Evolutionary conservation across 2,329 filamentous ascomycete species (phyloP).

Genomic region (Aspergillus luchuensis): DNA sequence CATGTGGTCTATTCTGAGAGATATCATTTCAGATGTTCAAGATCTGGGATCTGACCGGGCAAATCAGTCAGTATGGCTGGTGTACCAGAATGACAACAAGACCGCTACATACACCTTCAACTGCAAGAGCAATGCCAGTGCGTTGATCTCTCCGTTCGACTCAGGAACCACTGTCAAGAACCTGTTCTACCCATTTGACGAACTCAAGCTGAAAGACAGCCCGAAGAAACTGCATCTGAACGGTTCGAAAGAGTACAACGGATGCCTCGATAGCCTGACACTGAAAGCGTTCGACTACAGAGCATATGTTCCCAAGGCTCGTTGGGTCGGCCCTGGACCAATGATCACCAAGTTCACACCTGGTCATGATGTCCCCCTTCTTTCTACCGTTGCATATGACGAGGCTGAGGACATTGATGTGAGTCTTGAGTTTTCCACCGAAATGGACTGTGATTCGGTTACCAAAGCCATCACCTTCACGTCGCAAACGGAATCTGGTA

Average conservation of each 20-base stretch:
- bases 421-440: slow-evolving; percentile 59
- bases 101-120: slow-evolving; percentile 60
- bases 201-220: slow-evolving; percentile 54
- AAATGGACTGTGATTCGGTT: slow-evolving; percentile 63
- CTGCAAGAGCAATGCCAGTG: slow-evolving; percentile 53
- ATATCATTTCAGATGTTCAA: slow-evolving; percentile 54
- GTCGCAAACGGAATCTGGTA: slow-evolving; percentile 55
- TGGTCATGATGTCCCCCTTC: slow-evolving; percentile 61
- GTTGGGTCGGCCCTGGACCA: slow-evolving; percentile 55
- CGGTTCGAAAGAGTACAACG: slow-evolving; percentile 52
- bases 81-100: slow-evolving; percentile 51
- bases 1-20: slow-evolving; percentile 62
- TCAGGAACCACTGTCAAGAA: slow-evolving; percentile 60
- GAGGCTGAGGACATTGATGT: slow-evolving; percentile 52
- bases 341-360: slow-evolving; percentile 63
- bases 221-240: slow-evolving; percentile 51
- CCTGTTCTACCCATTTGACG: slow-evolving; percentile 64
- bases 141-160: slow-evolving; percentile 60
- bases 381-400: slow-evolving; percentile 49
- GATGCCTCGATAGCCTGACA: slow-evolving; percentile 57
- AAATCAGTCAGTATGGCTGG: slow-evolving; percentile 50
- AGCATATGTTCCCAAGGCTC: slow-evolving; percentile 58
- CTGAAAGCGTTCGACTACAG: slow-evolving; percentile 61
- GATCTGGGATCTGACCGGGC: slow-evolving; percentile 48
- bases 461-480: slow-evolving; percentile 53